phyloP scores from a whole-genome alignment of 306 rosid genomes.

The Urtica urens region DNA sequence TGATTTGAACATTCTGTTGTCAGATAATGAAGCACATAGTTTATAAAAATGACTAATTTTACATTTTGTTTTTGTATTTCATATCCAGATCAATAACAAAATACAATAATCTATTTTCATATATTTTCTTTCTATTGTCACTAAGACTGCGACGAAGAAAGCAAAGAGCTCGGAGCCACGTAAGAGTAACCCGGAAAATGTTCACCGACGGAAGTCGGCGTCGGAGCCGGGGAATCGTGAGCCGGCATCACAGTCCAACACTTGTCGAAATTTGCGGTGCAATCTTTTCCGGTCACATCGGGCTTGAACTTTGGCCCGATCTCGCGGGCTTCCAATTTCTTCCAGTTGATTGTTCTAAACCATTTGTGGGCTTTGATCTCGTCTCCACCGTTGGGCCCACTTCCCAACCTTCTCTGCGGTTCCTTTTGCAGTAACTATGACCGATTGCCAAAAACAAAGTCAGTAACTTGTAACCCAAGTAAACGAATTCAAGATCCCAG shows the following conservation, averaged over 20 bases:
- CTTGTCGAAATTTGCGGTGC: slow-evolving; percentile 76
- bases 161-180: slow-evolving; percentile 84
- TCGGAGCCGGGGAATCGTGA: slow-evolving; percentile 83
- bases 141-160: slow-evolving; percentile 42
- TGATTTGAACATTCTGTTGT: not conserved
- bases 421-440: slow-evolving; percentile 82
- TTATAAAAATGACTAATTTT: slow-evolving; percentile 13
- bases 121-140: not conserved
- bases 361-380: slow-evolving; percentile 71
- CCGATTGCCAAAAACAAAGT: too few species aligned
- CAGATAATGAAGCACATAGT: not conserved
- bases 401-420: slow-evolving; percentile 64
- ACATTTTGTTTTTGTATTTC: not conserved
- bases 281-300: slow-evolving; percentile 66
- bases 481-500: too few species aligned
- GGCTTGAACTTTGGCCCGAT: slow-evolving; percentile 75
- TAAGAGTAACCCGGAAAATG: slow-evolving; percentile 84
- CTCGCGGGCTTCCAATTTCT: slow-evolving; percentile 80
- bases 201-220: slow-evolving; percentile 71
- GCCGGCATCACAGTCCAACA: slow-evolving; percentile 92
- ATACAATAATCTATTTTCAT: not conserved
- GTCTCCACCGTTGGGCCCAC: slow-evolving; percentile 68
- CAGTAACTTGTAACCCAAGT: too few species aligned
- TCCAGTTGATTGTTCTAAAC: slow-evolving; percentile 80
- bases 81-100: not conserved